Evolutionary conservation across 805 yeast genomes (phyloP), one percentile per base, ranked within the genome.

Genomic region (Schwanniomyces sp.): DNA sequence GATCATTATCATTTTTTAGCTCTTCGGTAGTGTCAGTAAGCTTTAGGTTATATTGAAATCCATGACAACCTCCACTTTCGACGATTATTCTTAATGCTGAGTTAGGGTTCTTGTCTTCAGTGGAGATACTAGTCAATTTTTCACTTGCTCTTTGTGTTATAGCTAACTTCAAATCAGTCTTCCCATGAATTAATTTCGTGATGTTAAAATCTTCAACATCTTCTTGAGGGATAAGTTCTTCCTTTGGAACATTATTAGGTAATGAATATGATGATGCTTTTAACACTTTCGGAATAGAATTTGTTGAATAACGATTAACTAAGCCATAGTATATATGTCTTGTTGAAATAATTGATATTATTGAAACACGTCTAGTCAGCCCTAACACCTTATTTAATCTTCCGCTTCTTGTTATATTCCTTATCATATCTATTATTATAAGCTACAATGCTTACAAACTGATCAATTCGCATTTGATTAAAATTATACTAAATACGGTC

Each of bases 51-150:
- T 94, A 94, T 66, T 94, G 98, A 67, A 89, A 94, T 16, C 99
- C 99, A 65, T 94, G 99, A 64, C 99, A 94, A 1, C 99, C 99
- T 8, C 99, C 99, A 59, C 96, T 86, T 57, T 91, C 97, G 8
- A 94, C 97, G 10, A 76, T 70, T 3, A 92, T 81, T 44, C 86
- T 73, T 16, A 92, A 70, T 0, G 90, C 89, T n/a, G 83, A 58
- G 29, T 81, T 69, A 0, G 82, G 80, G 45, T 84, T 78, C 7
- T 69, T 54, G 47, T 88, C 95, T 8, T 70, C 72, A 6, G 62
- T 55, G 10, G 82, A 75, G 8, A 89, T 75, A 3, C 55, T 56
- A 26, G 74, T 75, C 38, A 89, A 69, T 62, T 85, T 86, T 7
- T 61, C 62, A 26, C 75, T 67, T 2, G 85, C 85, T 14, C 72